phyloP scores from a whole-genome alignment of 106 monocot genomes.

The Dendrobium officinale region DNA sequence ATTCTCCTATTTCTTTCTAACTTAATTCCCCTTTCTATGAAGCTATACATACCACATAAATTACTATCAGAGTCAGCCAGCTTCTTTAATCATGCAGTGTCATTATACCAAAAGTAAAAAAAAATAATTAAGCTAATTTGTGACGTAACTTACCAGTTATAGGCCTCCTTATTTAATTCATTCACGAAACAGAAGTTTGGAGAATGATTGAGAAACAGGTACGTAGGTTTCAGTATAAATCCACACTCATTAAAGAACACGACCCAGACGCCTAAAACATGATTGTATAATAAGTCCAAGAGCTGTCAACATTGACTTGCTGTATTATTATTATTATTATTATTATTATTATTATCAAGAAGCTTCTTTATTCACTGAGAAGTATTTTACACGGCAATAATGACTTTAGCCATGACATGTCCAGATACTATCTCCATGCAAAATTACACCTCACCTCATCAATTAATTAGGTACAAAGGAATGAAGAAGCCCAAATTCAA shows the following conservation, averaged over 20 bases:
- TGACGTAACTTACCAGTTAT: background rate
- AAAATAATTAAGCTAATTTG: background rate
- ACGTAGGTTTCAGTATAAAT: background rate
- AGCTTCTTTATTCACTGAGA: background rate
- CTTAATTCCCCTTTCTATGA: too few species aligned
- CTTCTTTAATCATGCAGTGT: too few species aligned
- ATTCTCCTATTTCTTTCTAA: too few species aligned
- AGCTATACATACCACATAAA: too few species aligned
- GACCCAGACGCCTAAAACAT: background rate
- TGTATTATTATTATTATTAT: background rate
- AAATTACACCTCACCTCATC: too few species aligned
- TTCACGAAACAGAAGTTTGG: background rate
- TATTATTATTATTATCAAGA: background rate
- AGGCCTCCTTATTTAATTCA: too few species aligned
- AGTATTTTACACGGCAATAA: constrained; percentile 1
- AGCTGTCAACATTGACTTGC: constrained; percentile 1
- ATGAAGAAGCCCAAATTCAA: background rate
- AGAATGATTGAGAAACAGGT: background rate
- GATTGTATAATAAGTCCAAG: constrained; percentile 1
- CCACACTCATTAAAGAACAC: background rate
- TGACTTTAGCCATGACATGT: background rate
- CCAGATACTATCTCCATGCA: background rate
- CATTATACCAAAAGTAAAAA: too few species aligned
- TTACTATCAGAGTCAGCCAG: too few species aligned
- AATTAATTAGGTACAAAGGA: too few species aligned